Percentiles rank a stretch among this genome's conserved stretches.
These are phyloP conservation scores for Dioszegia aurantiaca DNA, from an alignment of 768 basidiomycete genomes.

Conservation along the genomic window DNA sequence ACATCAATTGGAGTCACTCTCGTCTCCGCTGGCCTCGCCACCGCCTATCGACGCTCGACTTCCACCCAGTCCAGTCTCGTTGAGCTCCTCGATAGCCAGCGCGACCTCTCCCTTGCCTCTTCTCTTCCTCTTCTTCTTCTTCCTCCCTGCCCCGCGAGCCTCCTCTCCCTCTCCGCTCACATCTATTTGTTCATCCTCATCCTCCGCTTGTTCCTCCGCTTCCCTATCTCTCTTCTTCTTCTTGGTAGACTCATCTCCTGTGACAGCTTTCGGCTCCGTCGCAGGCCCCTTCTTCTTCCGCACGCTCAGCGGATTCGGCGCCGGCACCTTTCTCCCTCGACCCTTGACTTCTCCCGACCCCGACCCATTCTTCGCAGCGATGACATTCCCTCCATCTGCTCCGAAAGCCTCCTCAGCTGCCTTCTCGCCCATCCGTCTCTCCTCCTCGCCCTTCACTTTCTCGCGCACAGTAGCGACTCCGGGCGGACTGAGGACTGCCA, in stretches of 20 bases:
- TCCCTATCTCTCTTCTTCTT: constrained; percentile 4
- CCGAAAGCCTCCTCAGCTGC: constrained; percentile 19
- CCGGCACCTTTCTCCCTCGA: constrained; percentile 64
- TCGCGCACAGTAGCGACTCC: constrained; percentile 69
- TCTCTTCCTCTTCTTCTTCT: constrained; percentile 41
- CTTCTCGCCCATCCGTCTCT: constrained; percentile 51
- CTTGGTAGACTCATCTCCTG: background rate
- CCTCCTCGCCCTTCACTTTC: constrained; percentile 69
- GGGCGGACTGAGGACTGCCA: constrained; percentile 88
- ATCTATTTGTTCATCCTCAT: constrained; percentile 21
- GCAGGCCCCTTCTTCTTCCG: constrained; percentile 64
- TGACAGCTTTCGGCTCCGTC: background rate
- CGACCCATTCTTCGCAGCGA: constrained; percentile 13
- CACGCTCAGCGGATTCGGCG: constrained; percentile 85
- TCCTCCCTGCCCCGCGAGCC: constrained; percentile 6
- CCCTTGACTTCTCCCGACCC: constrained; percentile 11
- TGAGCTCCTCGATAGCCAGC: constrained; percentile 32
- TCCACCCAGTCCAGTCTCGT: constrained; percentile 10
- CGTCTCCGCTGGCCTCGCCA: background rate
- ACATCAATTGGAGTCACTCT: constrained; percentile 6
- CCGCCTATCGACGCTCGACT: background rate
- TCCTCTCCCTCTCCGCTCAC: background rate
- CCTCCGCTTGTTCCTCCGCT: constrained; percentile 12
- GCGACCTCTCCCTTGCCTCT: constrained; percentile 36
- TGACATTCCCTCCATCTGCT: constrained; percentile 33